Evolutionary conservation across 208 protist genomes (phyloP), one percentile per base, ranked within the genome.

Genomic region (Trypanosoma brucei): DNA sequence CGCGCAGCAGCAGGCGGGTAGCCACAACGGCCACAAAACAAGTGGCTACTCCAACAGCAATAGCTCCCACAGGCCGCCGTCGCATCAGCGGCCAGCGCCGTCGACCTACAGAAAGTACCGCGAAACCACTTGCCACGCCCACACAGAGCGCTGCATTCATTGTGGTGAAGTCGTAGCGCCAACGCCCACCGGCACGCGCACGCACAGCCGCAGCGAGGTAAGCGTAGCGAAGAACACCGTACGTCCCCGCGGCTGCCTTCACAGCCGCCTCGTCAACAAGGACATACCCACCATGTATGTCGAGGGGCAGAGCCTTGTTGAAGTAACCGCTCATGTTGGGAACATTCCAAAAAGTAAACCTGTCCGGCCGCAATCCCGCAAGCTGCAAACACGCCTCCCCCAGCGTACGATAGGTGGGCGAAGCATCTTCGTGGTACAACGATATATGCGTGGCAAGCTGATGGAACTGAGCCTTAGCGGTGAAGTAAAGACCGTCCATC

Each of bases 391-490:
- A 71, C 22, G 84, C 69, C 48, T 75, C 75, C 49, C 61, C 81
- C n/a, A 92, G 64, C 4, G 53, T 45, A 38, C 70, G 62, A 65
- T 84, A 88, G 44, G 68, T 75, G 2, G 61, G 69, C n/a, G 76
- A 79, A 61, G 75, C 75, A 39, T 90, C 83, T 73, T 90, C 81
- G 68, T 81, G 86, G 62, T 89, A 88, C 45, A 89, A 70, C 8
- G 83, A 75, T 58, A 92, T 77, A 63, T 92, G 86, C 33, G 86
- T 92, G 31, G 76, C 82, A 36, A 87, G 75, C 71, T 92, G 83
- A 56, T 89, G 81, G 56, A 92, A 92, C 74, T 92, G 86, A 36
- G 81, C 78, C 67, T 78, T 78, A 34, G 77, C 74, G 44, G 85
- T 76, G 30, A 81, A 80, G 68, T 83, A 92, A 22, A 92, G 70